Evolutionary conservation across 2,329 filamentous ascomycete genomes (phyloP).

Genomic region (Stagonosporopsis cucurbitacearum): DNA sequence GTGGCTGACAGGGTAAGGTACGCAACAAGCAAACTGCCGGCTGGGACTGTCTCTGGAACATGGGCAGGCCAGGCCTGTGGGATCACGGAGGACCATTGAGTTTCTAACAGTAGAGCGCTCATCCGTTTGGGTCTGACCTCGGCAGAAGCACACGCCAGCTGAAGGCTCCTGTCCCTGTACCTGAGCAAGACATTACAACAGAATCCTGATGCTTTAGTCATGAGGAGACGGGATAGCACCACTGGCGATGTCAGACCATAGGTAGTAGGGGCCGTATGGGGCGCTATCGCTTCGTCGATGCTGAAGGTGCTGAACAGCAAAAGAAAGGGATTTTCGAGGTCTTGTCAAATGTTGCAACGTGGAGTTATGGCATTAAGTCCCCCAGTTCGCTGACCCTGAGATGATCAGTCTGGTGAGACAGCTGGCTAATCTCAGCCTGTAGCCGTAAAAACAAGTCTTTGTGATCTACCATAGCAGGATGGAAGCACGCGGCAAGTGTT

Average conservation of each 20-base stretch:
- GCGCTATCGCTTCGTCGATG: constrained; percentile 76
- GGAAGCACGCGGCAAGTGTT: constrained; percentile 53
- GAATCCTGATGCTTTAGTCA: constrained; percentile 1
- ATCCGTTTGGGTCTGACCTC: constrained; percentile 36
- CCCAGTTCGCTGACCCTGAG: constrained; percentile 18
- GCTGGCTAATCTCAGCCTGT: constrained; percentile 52
- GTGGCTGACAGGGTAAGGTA: constrained; percentile 4
- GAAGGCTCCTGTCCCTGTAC: constrained; percentile 70
- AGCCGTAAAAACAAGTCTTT: constrained; percentile 61
- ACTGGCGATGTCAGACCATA: constrained; percentile 63
- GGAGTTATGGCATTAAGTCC: neutral
- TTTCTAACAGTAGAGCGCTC: constrained; percentile 20
- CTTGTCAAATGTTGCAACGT: no score
- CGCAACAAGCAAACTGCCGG: constrained; percentile 27
- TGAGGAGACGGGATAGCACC: neutral
- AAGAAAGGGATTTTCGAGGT: no score
- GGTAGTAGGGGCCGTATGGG: no score
- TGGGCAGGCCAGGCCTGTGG: constrained; percentile 60
- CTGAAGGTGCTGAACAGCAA: constrained; percentile 51
- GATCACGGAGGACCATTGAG: constrained; percentile 58
- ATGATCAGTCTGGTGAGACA: constrained; percentile 47
- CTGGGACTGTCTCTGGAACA: constrained; percentile 62
- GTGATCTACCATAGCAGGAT: constrained; percentile 69
- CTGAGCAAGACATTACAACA: constrained; percentile 43
- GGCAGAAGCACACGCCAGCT: constrained; percentile 46